phyloP scores from a whole-genome alignment of 768 basidiomycete genomes.

The Clitopilus passeckerianus region DNA sequence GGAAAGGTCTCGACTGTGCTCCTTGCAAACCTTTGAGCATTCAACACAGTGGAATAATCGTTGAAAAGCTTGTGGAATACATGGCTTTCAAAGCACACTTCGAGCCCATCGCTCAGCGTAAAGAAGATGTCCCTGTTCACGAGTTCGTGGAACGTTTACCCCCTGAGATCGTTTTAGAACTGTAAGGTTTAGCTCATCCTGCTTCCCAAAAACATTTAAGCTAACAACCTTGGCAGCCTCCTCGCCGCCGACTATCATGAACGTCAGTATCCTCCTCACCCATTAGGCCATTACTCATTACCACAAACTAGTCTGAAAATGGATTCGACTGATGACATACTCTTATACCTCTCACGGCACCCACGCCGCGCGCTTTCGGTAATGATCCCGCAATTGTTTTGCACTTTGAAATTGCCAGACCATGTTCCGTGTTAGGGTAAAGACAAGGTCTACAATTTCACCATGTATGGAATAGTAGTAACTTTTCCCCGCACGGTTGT shows the following conservation, averaged over 20 bases:
- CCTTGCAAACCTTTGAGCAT: not conserved
- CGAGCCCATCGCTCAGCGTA: conserved; percentile 51
- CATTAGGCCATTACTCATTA: not conserved
- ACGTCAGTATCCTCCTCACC: conserved; percentile 26
- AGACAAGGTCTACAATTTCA: not conserved
- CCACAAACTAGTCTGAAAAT: not conserved
- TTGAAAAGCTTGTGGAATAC: conserved; percentile 88
- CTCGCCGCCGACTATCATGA: conserved; percentile 66
- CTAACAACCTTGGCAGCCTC: conserved; percentile 28
- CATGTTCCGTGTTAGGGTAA: not conserved
- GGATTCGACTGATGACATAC: not conserved
- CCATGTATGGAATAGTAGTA: not conserved
- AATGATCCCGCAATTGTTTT: not conserved
- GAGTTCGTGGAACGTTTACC: conserved; percentile 82
- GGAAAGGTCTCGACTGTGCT: conserved; percentile 9
- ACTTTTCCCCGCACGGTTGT: not conserved
- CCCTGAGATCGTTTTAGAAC: conserved; percentile 83
- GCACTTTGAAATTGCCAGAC: not conserved
- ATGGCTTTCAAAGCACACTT: conserved; percentile 83
- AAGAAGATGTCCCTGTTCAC: conserved; percentile 70
- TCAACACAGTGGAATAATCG: conserved; percentile 54
- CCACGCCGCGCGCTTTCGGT: too few species aligned
- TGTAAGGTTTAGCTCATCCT: conserved; percentile 48
- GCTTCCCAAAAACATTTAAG: not conserved
- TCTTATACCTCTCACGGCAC: not conserved